These are phyloP conservation scores for Aspergillus tamarii DNA, from an alignment of 2,329 filamentous ascomycete genomes.

Conservation along the genomic window DNA sequence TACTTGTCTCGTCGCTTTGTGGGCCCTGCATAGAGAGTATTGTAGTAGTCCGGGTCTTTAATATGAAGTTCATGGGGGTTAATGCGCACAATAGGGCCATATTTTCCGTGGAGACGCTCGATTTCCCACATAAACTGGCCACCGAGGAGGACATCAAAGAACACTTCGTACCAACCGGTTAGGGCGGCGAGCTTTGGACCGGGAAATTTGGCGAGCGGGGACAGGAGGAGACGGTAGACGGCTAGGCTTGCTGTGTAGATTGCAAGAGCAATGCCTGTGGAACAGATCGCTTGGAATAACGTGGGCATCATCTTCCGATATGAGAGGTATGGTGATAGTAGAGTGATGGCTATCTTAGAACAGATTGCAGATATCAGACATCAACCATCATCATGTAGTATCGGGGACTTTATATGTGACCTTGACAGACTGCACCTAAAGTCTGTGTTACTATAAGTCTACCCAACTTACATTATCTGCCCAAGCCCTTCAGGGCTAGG, in stretches of 20 bases:
- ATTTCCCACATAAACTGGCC: constrained; percentile 11
- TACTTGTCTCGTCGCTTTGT: constrained; percentile 18
- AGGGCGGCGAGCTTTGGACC: constrained; percentile 7
- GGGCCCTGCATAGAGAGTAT: constrained; percentile 21
- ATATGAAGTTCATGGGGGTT: constrained; percentile 11
- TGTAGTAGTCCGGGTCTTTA: constrained; percentile 16
- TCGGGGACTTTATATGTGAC: not conserved
- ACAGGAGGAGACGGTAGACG: constrained; percentile 5
- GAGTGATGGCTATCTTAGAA: not conserved
- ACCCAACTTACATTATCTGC: not conserved
- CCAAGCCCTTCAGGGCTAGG: not conserved
- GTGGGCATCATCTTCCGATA: not conserved
- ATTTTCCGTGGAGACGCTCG: constrained; percentile 2
- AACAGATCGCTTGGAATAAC: not conserved
- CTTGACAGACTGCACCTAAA: not conserved
- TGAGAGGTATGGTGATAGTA: not conserved
- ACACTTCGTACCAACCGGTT: constrained; percentile 10
- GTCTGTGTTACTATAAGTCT: not conserved
- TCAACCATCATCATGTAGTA: not conserved
- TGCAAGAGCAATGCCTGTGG: not conserved
- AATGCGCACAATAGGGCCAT: constrained; percentile 8
- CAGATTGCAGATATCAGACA: not conserved
- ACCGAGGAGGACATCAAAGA: constrained; percentile 2
- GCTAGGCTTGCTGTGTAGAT: not conserved
- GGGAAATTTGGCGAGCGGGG: constrained; percentile 10